Conservation (phyloP, 768 basidiomycete genomes). For the Coprinopsis cinerea region DNA sequence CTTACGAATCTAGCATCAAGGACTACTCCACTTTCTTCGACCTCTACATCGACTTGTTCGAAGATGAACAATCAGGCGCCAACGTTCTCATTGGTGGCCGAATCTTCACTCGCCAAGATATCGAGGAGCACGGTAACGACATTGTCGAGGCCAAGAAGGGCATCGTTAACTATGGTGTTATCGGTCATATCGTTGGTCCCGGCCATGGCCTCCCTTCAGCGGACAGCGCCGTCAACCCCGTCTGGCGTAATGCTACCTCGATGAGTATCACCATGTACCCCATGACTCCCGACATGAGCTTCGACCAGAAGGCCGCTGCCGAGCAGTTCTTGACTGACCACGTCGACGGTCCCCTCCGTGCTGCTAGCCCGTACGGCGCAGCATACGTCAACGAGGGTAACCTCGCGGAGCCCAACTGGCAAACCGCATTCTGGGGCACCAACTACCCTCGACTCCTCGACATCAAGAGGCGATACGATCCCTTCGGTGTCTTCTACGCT, state of each 20-base stretch:
- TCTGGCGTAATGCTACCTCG: conserved; percentile 6
- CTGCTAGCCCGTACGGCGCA: conserved; percentile 11
- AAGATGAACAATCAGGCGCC: conserved; percentile 6
- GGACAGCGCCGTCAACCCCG: conserved; percentile 7
- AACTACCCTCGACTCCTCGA: neutral
- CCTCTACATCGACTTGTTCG: conserved; percentile 12
- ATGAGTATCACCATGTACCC: neutral
- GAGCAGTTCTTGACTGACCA: conserved; percentile 10
- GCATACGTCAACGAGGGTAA: conserved; percentile 12
- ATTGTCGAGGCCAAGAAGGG: conserved; percentile 9
- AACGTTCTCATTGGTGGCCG: conserved; percentile 9
- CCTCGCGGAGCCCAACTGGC: conserved; percentile 7
- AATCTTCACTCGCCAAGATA: conserved; percentile 8
- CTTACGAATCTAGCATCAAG: neutral
- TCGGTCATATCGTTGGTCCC: conserved; percentile 11
- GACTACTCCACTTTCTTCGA: conserved; percentile 13
- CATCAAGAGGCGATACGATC: neutral
- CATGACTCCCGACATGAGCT: conserved; percentile 2
- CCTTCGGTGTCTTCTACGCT: neutral
- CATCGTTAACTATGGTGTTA: conserved; percentile 3
- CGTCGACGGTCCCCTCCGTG: conserved; percentile 7
- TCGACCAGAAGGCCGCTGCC: conserved; percentile 8
- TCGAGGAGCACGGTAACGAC: conserved; percentile 1
- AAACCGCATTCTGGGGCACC: neutral
- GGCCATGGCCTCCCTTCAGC: neutral